These are phyloP conservation scores for Arctium minus DNA, from an alignment of 129 eudicot species.

Conservation along the genomic window DNA sequence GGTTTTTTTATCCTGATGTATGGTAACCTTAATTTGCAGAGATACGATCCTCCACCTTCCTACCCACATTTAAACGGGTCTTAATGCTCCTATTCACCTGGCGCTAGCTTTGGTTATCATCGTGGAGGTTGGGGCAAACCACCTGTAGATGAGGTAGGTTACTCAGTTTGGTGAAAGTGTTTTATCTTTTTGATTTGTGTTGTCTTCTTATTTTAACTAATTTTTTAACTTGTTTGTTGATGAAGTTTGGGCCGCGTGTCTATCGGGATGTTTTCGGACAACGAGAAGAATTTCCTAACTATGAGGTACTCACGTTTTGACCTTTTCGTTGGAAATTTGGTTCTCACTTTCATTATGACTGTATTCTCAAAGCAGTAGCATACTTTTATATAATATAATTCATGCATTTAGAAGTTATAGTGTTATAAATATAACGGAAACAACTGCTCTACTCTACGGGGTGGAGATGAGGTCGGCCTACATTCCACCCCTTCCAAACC, in stretches of 20 bases:
- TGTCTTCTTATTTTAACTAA: neutral
- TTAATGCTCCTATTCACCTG: conserved; percentile 80
- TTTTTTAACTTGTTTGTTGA: neutral
- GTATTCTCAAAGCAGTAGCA: neutral
- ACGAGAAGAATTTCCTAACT: conserved; percentile 65
- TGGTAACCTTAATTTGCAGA: conserved; percentile 29
- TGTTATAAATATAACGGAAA: neutral
- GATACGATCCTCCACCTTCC: conserved; percentile 89
- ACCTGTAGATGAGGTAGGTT: conserved; percentile 92
- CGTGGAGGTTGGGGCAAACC: conserved; percentile 99
- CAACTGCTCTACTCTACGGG: no score
- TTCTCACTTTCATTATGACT: neutral
- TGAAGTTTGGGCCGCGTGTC: conserved; percentile 63
- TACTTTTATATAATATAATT: neutral
- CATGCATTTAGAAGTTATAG: neutral
- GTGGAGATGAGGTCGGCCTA: no score
- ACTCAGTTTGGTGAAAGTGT: neutral
- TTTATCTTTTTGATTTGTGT: neutral
- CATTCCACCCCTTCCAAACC: no score
- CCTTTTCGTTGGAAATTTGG: neutral
- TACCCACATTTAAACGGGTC: conserved; percentile 75
- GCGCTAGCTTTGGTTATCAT: conserved; percentile 95
- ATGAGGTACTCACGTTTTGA: conserved; percentile 42
- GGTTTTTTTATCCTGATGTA: neutral
- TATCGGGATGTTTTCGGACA: conserved; percentile 83